Percentiles rank a stretch among this genome's conserved stretches.
Conservation (phyloP, 2,329 filamentous ascomycete genomes). For the Nannizziopsis barbatae region DNA sequence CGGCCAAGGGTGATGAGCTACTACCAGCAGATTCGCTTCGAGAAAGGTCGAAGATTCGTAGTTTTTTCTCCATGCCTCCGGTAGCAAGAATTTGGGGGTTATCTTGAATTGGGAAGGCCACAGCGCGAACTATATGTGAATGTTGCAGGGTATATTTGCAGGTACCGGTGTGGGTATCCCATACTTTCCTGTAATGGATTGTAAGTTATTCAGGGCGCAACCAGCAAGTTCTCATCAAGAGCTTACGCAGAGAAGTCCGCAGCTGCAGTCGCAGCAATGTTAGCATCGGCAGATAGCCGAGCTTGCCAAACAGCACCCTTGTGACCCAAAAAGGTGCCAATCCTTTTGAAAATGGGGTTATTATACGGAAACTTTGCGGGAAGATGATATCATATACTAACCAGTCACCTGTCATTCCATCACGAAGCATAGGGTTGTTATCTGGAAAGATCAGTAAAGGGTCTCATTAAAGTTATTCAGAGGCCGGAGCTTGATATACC, state of each 20-base stretch:
- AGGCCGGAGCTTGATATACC: constrained; percentile 37
- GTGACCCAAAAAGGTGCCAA: constrained; percentile 94
- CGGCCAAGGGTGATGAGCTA: constrained; percentile 32
- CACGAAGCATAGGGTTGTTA: constrained; percentile 95
- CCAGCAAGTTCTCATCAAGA: not conserved
- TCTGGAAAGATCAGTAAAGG: constrained; percentile 44
- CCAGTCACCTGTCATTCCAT: constrained; percentile 93
- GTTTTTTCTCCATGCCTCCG: constrained; percentile 90
- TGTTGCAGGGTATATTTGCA: constrained; percentile 78
- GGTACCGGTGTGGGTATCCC: constrained; percentile 93
- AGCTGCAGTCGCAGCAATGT: constrained; percentile 80
- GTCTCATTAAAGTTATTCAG: not conserved
- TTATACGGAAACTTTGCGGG: no score
- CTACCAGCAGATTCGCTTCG: constrained; percentile 38
- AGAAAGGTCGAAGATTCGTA: constrained; percentile 81
- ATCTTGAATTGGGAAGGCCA: constrained; percentile 75
- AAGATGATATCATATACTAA: constrained; percentile 30
- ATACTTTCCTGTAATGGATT: constrained; percentile 61
- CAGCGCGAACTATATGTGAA: constrained; percentile 85
- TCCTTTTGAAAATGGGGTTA: constrained; percentile 41
- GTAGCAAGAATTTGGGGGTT: constrained; percentile 76
- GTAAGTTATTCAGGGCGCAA: not conserved
- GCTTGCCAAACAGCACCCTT: constrained; percentile 98
- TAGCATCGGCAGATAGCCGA: constrained; percentile 75
- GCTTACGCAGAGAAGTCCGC: constrained; percentile 89